phyloP scores from a whole-genome alignment of 176 grass and related monocot species.

The Typha latifolia region DNA sequence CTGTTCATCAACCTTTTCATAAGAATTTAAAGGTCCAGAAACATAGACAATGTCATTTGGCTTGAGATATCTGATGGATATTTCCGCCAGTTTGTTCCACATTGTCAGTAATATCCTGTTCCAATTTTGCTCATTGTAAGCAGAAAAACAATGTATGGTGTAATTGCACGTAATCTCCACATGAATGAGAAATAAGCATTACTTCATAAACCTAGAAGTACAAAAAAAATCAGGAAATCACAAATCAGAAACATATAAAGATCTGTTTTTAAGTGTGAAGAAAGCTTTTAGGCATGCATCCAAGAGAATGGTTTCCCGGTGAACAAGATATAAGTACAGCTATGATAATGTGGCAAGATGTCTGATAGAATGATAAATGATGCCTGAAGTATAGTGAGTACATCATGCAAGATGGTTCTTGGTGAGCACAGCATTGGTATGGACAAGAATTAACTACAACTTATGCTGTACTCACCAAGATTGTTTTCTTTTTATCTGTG shows the following conservation, averaged over 20 bases:
- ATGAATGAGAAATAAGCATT: not conserved
- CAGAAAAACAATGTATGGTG: not conserved
- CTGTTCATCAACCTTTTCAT: slow-evolving; percentile 19
- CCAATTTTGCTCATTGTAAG: slow-evolving; percentile 7
- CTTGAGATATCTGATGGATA: slow-evolving; percentile 43
- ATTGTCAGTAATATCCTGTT: slow-evolving; percentile 32
- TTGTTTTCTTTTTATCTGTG: too few species aligned
- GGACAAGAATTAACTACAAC: too few species aligned
- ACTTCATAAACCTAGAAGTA: not conserved
- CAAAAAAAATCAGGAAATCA: not conserved
- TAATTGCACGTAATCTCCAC: not conserved
- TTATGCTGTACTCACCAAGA: too few species aligned
- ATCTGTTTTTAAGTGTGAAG: too few species aligned
- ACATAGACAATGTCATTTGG: slow-evolving; percentile 42
- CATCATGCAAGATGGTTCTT: not conserved
- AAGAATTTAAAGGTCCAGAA: slow-evolving; percentile 21
- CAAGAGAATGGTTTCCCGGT: too few species aligned
- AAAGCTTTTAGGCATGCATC: too few species aligned
- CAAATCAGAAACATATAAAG: too few species aligned
- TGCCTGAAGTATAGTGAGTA: not conserved
- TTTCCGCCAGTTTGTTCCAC: slow-evolving; percentile 18
- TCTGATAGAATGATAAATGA: not conserved
- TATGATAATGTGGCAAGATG: too few species aligned
- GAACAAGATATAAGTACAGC: too few species aligned
- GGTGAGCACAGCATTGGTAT: too few species aligned